Evolutionary conservation across 345 rosid genomes (phyloP).

Genomic region (Lepidium didymum): DNA sequence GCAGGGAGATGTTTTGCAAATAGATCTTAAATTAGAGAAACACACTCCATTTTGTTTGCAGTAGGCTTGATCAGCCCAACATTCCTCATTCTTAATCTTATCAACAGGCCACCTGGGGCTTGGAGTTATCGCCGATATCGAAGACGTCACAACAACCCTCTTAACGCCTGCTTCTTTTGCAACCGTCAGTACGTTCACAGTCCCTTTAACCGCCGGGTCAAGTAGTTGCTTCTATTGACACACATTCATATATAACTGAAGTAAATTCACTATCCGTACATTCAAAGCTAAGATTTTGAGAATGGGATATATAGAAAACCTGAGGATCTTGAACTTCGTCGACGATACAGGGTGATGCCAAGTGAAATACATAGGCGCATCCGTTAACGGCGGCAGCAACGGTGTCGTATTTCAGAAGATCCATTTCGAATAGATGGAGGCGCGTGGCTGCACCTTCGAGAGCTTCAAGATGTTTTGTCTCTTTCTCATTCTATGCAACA

Average conservation of each 20-base stretch:
- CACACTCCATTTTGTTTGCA: constrained; percentile 65
- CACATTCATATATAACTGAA: neutral
- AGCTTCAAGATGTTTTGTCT: constrained; percentile 47
- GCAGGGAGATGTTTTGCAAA: neutral
- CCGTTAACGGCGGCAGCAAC: constrained; percentile 52
- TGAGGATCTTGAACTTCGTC: constrained; percentile 69
- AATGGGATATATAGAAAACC: constrained; percentile 28
- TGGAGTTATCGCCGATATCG: constrained; percentile 67
- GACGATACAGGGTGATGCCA: constrained; percentile 87
- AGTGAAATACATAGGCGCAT: constrained; percentile 73
- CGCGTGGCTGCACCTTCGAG: constrained; percentile 71
- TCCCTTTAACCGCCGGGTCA: constrained; percentile 87
- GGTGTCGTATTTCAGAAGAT: constrained; percentile 71
- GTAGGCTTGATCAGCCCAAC: constrained; percentile 76
- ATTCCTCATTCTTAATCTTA: constrained; percentile 62
- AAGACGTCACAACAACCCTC: constrained; percentile 89
- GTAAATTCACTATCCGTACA: neutral
- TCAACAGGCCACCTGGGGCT: constrained; percentile 88
- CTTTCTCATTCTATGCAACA: constrained; percentile 59
- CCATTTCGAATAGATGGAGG: constrained; percentile 79
- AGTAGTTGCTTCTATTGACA: constrained; percentile 54
- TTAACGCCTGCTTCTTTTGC: constrained; percentile 63
- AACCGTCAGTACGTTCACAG: constrained; percentile 63
- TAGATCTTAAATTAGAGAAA: neutral
- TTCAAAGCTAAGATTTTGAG: neutral